phyloP scores from a whole-genome alignment of 2,329 filamentous ascomycete species.

The Microdochium paspali region DNA sequence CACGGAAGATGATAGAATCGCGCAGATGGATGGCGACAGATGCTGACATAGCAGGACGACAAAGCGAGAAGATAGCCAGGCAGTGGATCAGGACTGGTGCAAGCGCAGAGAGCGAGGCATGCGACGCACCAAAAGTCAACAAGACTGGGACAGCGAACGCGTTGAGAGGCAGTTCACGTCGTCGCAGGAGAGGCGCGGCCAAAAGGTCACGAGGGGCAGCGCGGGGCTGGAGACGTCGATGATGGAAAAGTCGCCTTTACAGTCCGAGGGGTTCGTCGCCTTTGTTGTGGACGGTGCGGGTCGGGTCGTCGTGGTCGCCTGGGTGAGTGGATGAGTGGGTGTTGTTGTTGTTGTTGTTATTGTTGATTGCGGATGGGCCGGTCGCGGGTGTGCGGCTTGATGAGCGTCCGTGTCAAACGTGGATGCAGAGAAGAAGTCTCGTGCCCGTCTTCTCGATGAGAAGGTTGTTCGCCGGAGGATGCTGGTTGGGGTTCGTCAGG shows the following conservation, averaged over 20 bases:
- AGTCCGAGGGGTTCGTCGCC: background rate
- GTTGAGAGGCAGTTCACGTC: background rate
- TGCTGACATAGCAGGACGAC: background rate
- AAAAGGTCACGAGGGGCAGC: background rate
- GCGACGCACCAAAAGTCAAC: background rate
- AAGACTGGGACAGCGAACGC: background rate
- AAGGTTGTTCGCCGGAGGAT: background rate
- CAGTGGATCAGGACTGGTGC: background rate
- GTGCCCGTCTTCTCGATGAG: background rate
- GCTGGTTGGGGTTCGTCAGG: background rate
- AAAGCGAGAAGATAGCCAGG: background rate
- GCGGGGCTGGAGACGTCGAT: background rate
- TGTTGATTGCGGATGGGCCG: background rate
- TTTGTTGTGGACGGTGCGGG: background rate
- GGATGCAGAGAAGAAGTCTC: background rate
- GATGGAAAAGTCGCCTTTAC: background rate
- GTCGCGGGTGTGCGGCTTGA: background rate
- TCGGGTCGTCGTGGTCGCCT: background rate
- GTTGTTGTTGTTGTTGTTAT: background rate
- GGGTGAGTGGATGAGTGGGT: no score
- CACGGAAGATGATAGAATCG: background rate
- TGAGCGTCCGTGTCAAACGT: background rate
- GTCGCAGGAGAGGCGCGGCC: background rate
- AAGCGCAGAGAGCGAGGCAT: background rate
- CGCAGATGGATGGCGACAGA: background rate